Percentiles rank a stretch among this genome's conserved stretches.
Evolutionary conservation across 495 filamentous ascomycete species (phyloP).

Genomic region (Tuber microsphaerosporum): DNA sequence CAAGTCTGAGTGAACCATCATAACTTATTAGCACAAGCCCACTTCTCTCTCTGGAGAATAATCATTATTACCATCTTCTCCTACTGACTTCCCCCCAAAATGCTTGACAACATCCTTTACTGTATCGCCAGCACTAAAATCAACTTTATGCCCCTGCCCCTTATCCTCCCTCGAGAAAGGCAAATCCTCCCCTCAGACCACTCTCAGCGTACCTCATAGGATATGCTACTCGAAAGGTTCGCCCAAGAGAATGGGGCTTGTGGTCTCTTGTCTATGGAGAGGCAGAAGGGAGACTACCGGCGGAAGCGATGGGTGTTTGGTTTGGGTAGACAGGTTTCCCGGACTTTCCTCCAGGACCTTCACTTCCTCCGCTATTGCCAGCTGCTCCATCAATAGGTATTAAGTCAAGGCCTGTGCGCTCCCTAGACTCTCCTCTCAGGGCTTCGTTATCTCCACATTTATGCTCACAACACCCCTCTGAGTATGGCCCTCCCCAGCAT

Average conservation of each 20-base stretch:
- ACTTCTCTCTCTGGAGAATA: no score
- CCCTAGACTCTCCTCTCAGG: not conserved
- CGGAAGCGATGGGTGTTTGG: not conserved
- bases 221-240: not conserved
- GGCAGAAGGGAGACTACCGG: accelerated
- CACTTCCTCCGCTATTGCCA: not conserved
- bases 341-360: not conserved
- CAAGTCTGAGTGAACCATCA: no score
- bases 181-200: no score
- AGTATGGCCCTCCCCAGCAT: no score
- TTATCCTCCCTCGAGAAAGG: no score
- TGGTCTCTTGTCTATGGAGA: not conserved
- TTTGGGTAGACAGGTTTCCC: not conserved
- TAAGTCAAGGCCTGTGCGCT: not conserved
- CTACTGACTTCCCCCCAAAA: no score
- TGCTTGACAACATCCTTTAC: no score
- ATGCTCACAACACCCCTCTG: no score
- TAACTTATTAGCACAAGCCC: no score
- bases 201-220: not conserved
- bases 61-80: no score
- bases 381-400: not conserved
- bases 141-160: no score
- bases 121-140: no score
- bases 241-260: not conserved
- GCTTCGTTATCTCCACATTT: not conserved